Conservation (phyloP, 2,329 filamentous ascomycete species). For the Xylariales sp. region DNA sequence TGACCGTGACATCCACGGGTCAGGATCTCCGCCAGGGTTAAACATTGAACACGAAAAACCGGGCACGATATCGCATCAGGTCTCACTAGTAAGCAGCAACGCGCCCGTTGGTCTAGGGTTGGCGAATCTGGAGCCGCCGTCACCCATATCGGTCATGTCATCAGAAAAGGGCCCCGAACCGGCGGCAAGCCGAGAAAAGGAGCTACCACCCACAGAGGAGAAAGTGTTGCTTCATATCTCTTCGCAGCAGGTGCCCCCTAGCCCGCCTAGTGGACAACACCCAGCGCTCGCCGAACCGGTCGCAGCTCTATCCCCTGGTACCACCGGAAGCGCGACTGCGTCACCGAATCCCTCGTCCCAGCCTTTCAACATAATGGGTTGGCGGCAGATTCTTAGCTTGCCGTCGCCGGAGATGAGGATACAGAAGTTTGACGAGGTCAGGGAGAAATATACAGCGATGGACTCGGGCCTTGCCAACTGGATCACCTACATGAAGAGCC, state of each 20-base stretch:
- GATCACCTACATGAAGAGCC: conserved; percentile 40
- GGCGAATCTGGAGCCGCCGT: conserved; percentile 32
- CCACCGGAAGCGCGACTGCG: conserved; percentile 10
- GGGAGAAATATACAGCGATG: conserved; percentile 64
- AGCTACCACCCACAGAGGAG: conserved; percentile 40
- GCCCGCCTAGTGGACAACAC: conserved; percentile 34
- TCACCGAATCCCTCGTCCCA: conserved; percentile 7
- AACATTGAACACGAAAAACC: conserved; percentile 9
- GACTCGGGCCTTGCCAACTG: conserved; percentile 69
- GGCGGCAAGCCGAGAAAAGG: conserved; percentile 14
- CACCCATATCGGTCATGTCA: conserved; percentile 35
- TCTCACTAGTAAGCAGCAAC: conserved; percentile 31
- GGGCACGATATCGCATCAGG: conserved; percentile 26
- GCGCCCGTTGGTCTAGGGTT: conserved; percentile 20
- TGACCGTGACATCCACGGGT: background rate
- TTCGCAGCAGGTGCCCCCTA: conserved; percentile 28
- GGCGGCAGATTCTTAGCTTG: conserved; percentile 74
- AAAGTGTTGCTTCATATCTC: conserved; percentile 32
- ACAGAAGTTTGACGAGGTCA: conserved; percentile 66
- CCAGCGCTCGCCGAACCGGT: conserved; percentile 18
- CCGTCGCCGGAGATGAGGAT: conserved; percentile 65
- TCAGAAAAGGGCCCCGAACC: conserved; percentile 20
- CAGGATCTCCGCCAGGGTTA: conserved; percentile 7
- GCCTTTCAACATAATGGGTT: conserved; percentile 46
- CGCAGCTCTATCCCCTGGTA: conserved; percentile 10